Base-by-base conservation (phyloP, 352 stramenopile species). In the Globisporangium paroecandrum region DNA sequence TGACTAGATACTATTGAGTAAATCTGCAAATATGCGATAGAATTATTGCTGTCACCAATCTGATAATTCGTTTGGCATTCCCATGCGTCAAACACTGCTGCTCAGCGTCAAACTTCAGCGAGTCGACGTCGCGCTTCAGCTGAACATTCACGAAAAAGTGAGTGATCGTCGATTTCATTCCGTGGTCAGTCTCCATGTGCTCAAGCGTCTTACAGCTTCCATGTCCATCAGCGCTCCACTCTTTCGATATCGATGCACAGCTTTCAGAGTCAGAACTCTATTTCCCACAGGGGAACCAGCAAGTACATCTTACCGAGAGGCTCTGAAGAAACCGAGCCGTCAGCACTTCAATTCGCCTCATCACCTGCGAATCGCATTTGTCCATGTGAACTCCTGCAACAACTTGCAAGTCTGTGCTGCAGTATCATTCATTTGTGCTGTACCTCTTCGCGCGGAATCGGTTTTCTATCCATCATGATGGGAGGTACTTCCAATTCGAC, bases 21-120 rank as follows among this genome's bases (percentile, higher is more conserved):
- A 7, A 22, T 9, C 27, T 7, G 25, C 4, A 25, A n/a, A 41
- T 8, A 27, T 22, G 41, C 41, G 7, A 27, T 2, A 46, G 18
- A 22, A 38, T 38, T 13, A 20, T 43, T 20, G 18, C 61, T 7
- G 54, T 8, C 75, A 94, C 88, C 71, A 95, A 68, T 64, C 74
- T 80, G 12, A 95, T 77, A 18, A 82, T 58, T 12, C 82, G 78
- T 47, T 72, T 91, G 0, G 85, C 76, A 8, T 86, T 81, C 18
- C 71, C 78, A 59, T 95, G 87, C 13, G 81, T 27, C 24, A 93
- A 66, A 1, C 73, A 72, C n/a, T 87, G 68, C 6, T 74, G 75
- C 32, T 85, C 74, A 34, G 77, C 64, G 41, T 94, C 82, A 66
- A 89, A 95, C 7, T 72, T 68, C 78, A 94, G 84, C 1, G 84